These are phyloP conservation scores for Colletotrichum coccodes DNA, from an alignment of 2,329 filamentous ascomycete species.

Conservation along the genomic window DNA sequence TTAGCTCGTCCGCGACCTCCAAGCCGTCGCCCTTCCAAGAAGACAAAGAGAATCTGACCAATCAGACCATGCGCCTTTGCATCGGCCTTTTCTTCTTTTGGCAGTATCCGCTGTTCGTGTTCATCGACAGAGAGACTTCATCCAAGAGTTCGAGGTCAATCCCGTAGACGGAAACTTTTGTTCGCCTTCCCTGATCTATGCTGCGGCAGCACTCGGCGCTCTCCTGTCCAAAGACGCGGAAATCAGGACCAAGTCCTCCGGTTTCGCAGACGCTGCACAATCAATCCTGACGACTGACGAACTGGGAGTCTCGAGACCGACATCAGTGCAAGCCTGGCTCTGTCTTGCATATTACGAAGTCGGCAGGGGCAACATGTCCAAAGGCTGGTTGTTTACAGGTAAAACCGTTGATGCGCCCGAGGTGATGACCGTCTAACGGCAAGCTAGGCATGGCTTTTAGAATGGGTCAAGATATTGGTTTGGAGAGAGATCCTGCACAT, in stretches of 20 bases:
- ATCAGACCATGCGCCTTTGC: conserved; percentile 12
- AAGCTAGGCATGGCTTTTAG: conserved; percentile 42
- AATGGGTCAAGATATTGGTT: conserved; percentile 43
- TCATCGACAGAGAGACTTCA: conserved; percentile 42
- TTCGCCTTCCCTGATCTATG: conserved; percentile 36
- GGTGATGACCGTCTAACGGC: conserved; percentile 11
- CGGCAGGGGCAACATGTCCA: conserved; percentile 39
- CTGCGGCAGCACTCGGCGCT: conserved; percentile 37
- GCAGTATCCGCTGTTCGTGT: conserved; percentile 44
- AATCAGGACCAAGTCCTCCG: conserved; percentile 16
- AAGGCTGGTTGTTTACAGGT: conserved; percentile 37
- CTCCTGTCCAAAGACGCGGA: conserved; percentile 34
- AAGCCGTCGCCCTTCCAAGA: neutral
- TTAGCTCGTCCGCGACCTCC: neutral
- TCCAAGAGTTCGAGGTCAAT: conserved; percentile 25
- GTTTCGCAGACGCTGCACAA: conserved; percentile 36
- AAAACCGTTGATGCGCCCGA: neutral
- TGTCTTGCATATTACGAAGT: conserved; percentile 41
- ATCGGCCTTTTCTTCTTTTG: conserved; percentile 40
- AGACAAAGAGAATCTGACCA: neutral
- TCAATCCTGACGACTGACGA: conserved; percentile 38
- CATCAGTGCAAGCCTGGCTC: conserved; percentile 39
- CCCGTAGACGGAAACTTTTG: conserved; percentile 38
- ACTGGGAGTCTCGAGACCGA: conserved; percentile 36
- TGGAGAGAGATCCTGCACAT: conserved; percentile 39